A percentile compares a stretch with the other conserved stretches of the same genome.
These are phyloP conservation scores for Phaseolus coccineus DNA, from an alignment of 331 rosid genomes.

Conservation along the genomic window DNA sequence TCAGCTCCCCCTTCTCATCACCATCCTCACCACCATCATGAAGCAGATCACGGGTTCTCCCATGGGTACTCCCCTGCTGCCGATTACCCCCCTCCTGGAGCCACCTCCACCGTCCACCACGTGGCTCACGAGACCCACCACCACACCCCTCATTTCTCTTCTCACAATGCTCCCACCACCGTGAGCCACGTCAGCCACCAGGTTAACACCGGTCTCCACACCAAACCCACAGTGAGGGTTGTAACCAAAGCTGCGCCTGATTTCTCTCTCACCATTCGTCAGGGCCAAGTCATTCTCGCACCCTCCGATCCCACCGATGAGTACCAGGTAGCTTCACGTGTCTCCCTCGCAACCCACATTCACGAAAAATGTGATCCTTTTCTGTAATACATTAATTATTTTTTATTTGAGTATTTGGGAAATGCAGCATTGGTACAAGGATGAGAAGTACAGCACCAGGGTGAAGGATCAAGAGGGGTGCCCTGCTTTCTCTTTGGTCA, in stretches of 20 bases:
- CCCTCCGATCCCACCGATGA: conserved; percentile 58
- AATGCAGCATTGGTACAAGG: conserved; percentile 88
- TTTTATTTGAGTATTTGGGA: neutral
- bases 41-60: neutral
- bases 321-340: conserved; percentile 51
- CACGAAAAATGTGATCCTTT: neutral
- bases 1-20: conserved; percentile 16
- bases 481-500: conserved; percentile 83
- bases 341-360: neutral
- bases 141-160: conserved; percentile 28
- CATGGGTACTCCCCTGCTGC: conserved; percentile 44
- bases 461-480: conserved; percentile 81
- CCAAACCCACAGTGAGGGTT: conserved; percentile 57
- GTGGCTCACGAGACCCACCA: conserved; percentile 54
- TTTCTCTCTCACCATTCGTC: conserved; percentile 63
- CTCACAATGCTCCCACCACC: conserved; percentile 35
- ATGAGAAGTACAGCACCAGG: conserved; percentile 82
- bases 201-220: too few relatives aligned
- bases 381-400: neutral
- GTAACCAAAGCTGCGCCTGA: conserved; percentile 60
- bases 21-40: neutral
- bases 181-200: conserved; percentile 49
- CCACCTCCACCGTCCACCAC: conserved; percentile 41
- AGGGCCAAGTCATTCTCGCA: conserved; percentile 65
- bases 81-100: neutral